These are phyloP conservation scores for Carex scoparia DNA, from an alignment of 176 grass and related monocot species.

Conservation along the genomic window DNA sequence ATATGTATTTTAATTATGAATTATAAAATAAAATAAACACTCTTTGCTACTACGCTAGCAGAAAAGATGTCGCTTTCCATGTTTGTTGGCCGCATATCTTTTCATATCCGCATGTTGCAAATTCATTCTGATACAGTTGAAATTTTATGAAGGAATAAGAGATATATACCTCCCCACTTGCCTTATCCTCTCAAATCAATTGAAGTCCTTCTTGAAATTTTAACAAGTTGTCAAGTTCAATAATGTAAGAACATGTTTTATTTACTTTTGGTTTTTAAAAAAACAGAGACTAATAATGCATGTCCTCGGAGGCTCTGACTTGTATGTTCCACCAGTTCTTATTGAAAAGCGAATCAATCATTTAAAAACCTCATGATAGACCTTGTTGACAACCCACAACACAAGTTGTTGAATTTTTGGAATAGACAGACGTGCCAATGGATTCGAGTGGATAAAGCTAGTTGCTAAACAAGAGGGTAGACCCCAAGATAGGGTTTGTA, in stretches of 20 bases:
- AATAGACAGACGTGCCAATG: conserved; percentile 9
- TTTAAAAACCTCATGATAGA: conserved; percentile 12
- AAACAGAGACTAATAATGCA: neutral
- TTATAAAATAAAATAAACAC: neutral
- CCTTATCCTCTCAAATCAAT: neutral
- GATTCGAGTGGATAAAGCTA: neutral
- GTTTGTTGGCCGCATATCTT: neutral
- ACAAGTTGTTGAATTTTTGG: conserved; percentile 5
- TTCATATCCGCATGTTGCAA: conserved; percentile 6
- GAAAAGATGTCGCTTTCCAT: neutral
- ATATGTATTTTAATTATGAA: neutral
- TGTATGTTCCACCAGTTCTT: neutral
- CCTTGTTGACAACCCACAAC: conserved; percentile 8
- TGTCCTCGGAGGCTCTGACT: neutral
- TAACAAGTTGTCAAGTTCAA: neutral
- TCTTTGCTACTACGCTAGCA: neutral
- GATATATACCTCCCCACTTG: neutral
- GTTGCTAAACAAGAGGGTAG: conserved; percentile 1
- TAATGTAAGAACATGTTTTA: neutral
- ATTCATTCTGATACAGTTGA: neutral
- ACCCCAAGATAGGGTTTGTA: too few relatives aligned
- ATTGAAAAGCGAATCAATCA: neutral
- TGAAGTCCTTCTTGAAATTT: neutral
- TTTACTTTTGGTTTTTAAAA: neutral
- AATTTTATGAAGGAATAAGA: neutral